These are phyloP conservation scores for Sporisorium iseilematis-ciliati DNA, from an alignment of 1,284 basidiomycete species.

Conservation along the genomic window DNA sequence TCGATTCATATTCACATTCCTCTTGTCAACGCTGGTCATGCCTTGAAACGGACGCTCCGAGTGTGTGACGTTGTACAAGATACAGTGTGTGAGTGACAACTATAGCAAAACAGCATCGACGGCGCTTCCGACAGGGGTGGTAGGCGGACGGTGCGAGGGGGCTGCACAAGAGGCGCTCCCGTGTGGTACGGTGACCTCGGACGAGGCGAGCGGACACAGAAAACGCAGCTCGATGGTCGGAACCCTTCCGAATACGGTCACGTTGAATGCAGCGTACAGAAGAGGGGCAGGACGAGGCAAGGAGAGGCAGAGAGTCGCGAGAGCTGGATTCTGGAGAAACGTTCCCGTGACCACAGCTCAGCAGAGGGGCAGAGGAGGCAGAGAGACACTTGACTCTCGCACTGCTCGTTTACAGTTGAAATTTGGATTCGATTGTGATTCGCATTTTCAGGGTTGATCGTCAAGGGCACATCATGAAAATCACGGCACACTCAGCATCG, in stretches of 20 bases:
- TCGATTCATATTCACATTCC: too few relatives aligned
- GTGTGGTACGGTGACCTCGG: neutral
- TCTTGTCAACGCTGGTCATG: too few relatives aligned
- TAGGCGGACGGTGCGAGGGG: neutral
- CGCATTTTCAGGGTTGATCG: slow-evolving; percentile 10
- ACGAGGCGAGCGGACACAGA: neutral
- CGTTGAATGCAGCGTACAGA: neutral
- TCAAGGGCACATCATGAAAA: slow-evolving; percentile 3
- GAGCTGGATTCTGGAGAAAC: neutral
- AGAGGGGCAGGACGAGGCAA: too few relatives aligned
- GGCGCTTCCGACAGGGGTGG: too few relatives aligned
- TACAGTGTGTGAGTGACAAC: too few relatives aligned
- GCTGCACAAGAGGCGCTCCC: slow-evolving; percentile 3
- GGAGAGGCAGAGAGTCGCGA: too few relatives aligned
- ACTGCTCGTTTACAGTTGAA: too few relatives aligned
- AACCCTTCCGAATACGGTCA: slow-evolving; percentile 7
- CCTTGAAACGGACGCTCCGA: too few relatives aligned
- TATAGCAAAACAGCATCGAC: too few relatives aligned
- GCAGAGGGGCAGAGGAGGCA: slow-evolving; percentile 1
- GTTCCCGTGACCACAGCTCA: slow-evolving; percentile 6
- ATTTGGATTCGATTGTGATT: too few relatives aligned
- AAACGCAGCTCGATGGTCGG: slow-evolving; percentile 23
- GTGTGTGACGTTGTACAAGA: too few relatives aligned
- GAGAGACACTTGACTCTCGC: too few relatives aligned
- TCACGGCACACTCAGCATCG: neutral